Percentiles rank a stretch among this genome's conserved stretches.
These are phyloP conservation scores for Aspergillus flavus DNA, from an alignment of 2,329 filamentous ascomycete species.

Conservation along the genomic window DNA sequence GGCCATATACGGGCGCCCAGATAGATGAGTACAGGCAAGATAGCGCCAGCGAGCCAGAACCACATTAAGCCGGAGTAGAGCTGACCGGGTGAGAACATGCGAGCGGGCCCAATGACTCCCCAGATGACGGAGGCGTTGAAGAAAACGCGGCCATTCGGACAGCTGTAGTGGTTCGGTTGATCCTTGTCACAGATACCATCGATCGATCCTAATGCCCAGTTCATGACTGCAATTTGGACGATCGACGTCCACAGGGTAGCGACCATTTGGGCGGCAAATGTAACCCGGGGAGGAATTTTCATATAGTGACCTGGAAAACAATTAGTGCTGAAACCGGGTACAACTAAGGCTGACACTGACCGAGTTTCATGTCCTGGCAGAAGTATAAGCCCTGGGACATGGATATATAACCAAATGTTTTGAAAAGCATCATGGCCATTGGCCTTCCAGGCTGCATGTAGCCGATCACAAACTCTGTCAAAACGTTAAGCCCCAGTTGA, in stretches of 20 bases:
- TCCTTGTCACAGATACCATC: slow-evolving; percentile 64
- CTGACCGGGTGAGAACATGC: slow-evolving; percentile 67
- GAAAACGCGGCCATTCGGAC: slow-evolving; percentile 61
- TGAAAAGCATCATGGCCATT: slow-evolving; percentile 77
- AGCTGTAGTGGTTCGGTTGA: slow-evolving; percentile 61
- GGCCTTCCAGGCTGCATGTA: slow-evolving; percentile 73
- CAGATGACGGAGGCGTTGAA: slow-evolving; percentile 73
- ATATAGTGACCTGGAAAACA: slow-evolving; percentile 60
- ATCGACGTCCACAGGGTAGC: slow-evolving; percentile 54
- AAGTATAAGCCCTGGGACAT: slow-evolving; percentile 69
- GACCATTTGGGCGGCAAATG: slow-evolving; percentile 55
- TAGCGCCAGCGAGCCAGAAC: slow-evolving; percentile 70
- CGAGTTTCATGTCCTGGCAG: slow-evolving; percentile 66
- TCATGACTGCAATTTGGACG: slow-evolving; percentile 51
- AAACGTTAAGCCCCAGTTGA: slow-evolving; percentile 67
- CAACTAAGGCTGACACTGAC: slow-evolving; percentile 17
- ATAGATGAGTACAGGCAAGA: slow-evolving; percentile 65
- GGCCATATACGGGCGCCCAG: slow-evolving; percentile 64
- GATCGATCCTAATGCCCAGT: slow-evolving; percentile 58
- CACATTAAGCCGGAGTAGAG: slow-evolving; percentile 67
- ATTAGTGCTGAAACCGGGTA: not conserved
- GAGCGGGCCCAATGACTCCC: slow-evolving; percentile 71
- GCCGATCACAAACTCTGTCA: slow-evolving; percentile 73
- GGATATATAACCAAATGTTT: slow-evolving; percentile 71
- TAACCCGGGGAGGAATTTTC: slow-evolving; percentile 55